Evolutionary conservation across 2,329 filamentous ascomycete genomes (phyloP), one percentile per base, ranked within the genome.

Genomic region (Helotiales sp.): DNA sequence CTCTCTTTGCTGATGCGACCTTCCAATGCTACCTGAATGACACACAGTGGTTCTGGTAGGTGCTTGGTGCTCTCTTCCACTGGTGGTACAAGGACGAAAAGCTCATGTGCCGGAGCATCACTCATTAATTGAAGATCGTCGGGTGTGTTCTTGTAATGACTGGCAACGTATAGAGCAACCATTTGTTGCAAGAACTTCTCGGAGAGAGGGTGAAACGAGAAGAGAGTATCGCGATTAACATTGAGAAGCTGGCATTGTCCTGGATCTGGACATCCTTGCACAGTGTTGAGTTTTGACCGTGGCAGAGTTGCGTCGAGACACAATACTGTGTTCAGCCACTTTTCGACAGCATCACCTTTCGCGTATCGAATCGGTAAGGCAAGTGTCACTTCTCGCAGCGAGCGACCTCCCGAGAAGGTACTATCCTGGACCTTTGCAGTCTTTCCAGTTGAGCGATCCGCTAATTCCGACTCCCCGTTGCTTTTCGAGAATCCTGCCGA

Each of bases 111-210:
- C 1, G 95, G 95, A 1, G 95, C 95, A 74, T 99, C 95, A 61
- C 91, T 96, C 91, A 99, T 96, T 57, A 99, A 83, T 73, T 98
- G 95, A n/a, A 99, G 81, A 69, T 99, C 95, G 68, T 99, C 96
- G 0, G 95, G 95, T 0, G 93, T 91, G 75, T 99, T 99, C 75
- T 98, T 98, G 80, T 99, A 97, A 74, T 96, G 92, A 66, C 91
- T 96, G 27, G 95, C 92, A 27, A 99, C 96, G 68, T 98, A 99
- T 2, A 99, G 83, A 0, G 93, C 92, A 75, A 99, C 93, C 91
- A 99, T 97, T 68, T 96, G 92, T 72, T 99, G 95, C 55, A 99
- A 77, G 76, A 99, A 98, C 70, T 93, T 95, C 73, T 99, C 95
- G 2, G 95, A 96, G 19, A 98, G 91, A 2, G 93, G 91, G 69